Base-by-base conservation (phyloP, 2,329 filamentous ascomycete genomes). In the Beauveria australis region DNA sequence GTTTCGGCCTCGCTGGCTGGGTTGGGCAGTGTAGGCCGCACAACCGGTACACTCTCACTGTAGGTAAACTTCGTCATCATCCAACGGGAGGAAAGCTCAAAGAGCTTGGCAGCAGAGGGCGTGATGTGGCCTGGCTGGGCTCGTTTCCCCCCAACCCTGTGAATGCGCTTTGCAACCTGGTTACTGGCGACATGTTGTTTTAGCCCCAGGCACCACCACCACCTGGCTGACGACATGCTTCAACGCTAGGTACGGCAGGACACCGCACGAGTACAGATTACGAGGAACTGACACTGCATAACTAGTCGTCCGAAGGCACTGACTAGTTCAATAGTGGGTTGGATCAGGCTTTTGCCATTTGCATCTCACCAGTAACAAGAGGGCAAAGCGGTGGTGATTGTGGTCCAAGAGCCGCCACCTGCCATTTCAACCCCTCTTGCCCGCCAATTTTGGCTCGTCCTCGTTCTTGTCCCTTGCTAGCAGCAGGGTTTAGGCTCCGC, bases 141-240 rank as follows among this genome's bases (percentile, higher is more conserved):
- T n/a, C 28, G 12, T 48, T 18, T 37, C 14, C 26, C 16, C 30
- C 37, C 9, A 44, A 55, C 46, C 26, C 53, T 24, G 51, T 5
- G 22, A 16, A 16, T 41, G 51, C 51, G 22, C 51, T 41, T 41
- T 22, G 19, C 52, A 12, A 28, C 9, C 43, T 12, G 48, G 19
- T 18, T 14, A 53, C 51, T 5, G n/a, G 51, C 51, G 44, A 26
- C 22, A 47, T 22, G 22, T 37, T 37, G 5, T 33, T 58, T 33
- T 58, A 58, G 55, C 33, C 46, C 46, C 55, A 58, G 55, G 55
- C 46, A 58, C 55, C 55, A 58, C 33, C 30, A 51, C 16, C 5
- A 28, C 46, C 30, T 49, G 33, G 33, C 47, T 51, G 55, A 51
- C 55, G 46, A 43, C 46, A 33, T 51, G 55, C 55, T 43, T 41